A percentile compares a stretch with the other conserved stretches of the same genome.
Conservation (phyloP, 805 yeast genomes). For the Candida hispaniensis region DNA sequence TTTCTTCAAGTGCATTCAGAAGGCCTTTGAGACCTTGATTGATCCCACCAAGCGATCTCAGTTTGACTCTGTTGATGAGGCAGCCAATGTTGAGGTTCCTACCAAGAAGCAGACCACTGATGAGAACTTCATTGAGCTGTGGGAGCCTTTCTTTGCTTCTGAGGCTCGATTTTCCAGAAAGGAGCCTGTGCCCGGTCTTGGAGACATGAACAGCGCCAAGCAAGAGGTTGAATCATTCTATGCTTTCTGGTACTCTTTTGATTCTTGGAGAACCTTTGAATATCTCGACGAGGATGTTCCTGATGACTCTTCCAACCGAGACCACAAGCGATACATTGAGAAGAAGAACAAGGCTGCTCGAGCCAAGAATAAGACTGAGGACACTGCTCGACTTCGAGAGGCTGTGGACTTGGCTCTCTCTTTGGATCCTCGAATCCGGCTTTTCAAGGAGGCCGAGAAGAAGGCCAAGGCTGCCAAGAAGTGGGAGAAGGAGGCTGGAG, state of each 20-base stretch:
- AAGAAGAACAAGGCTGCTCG: slow-evolving; percentile 94
- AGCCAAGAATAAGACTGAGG: slow-evolving; percentile 96
- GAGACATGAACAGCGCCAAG: slow-evolving; percentile 55
- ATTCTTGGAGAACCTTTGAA: slow-evolving; percentile 97
- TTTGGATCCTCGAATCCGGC: slow-evolving; percentile 91
- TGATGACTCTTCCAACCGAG: slow-evolving; percentile 98
- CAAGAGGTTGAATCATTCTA: slow-evolving; percentile 80
- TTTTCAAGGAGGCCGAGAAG: slow-evolving; percentile 89
- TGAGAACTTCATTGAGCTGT: slow-evolving; percentile 81
- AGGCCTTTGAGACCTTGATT: slow-evolving; percentile 82
- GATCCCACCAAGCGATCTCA: slow-evolving; percentile 84
- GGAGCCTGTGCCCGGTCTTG: slow-evolving; percentile 79
- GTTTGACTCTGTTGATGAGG: slow-evolving; percentile 88
- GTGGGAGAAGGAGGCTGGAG: slow-evolving; percentile 98
- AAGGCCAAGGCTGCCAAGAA: slow-evolving; percentile 87
- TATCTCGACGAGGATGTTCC: slow-evolving; percentile 98
- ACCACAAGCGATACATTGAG: slow-evolving; percentile 96
- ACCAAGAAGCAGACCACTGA: slow-evolving; percentile 39
- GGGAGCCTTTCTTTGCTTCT: slow-evolving; percentile 83
- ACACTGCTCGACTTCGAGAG: slow-evolving; percentile 78
- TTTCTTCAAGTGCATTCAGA: slow-evolving; percentile 95
- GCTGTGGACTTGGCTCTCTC: slow-evolving; percentile 77
- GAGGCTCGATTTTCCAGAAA: slow-evolving; percentile 89
- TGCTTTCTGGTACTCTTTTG: slow-evolving; percentile 85
- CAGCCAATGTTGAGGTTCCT: slow-evolving; percentile 79